Percentiles rank a stretch among this genome's conserved stretches.
Evolutionary conservation across 2,329 filamentous ascomycete genomes (phyloP).

Genomic region (Penicillium sclerotiorum): DNA sequence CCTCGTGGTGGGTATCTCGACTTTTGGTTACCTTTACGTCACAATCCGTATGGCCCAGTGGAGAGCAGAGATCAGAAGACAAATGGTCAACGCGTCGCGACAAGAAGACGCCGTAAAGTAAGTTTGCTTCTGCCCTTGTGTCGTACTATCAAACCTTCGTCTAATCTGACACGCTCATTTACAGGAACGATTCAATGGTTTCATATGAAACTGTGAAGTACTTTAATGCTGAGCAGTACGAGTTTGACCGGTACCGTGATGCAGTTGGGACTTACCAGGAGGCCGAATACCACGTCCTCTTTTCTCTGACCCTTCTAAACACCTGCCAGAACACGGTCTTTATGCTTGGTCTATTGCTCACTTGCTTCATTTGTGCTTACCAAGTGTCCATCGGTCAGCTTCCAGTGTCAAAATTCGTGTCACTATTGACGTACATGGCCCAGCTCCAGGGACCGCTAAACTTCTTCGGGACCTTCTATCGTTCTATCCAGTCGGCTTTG

Average conservation of each 20-base stretch:
- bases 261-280: constrained; percentile 72
- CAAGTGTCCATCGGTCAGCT: constrained; percentile 70
- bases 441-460: constrained; percentile 81
- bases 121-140: constrained; percentile 30
- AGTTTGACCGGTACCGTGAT: constrained; percentile 71
- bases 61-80: constrained; percentile 82
- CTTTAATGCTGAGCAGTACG: constrained; percentile 81
- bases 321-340: constrained; percentile 79
- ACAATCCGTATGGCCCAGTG: constrained; percentile 96
- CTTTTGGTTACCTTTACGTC: constrained; percentile 94
- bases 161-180: constrained; percentile 3
- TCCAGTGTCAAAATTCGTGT: constrained; percentile 71
- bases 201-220: constrained; percentile 97
- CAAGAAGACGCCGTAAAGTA: constrained; percentile 94
- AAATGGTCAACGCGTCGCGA: constrained; percentile 92
- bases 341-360: constrained; percentile 72
- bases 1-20: constrained; percentile 84
- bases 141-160: background rate
- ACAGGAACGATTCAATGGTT: constrained; percentile 88
- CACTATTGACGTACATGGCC: constrained; percentile 73
- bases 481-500: constrained; percentile 93
- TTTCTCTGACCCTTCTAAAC: constrained; percentile 78
- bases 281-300: constrained; percentile 74
- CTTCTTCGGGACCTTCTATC: constrained; percentile 93
- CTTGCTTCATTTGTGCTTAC: constrained; percentile 74